phyloP scores from a whole-genome alignment of 2,329 filamentous ascomycete species.

The Ophiobolus disseminans region DNA sequence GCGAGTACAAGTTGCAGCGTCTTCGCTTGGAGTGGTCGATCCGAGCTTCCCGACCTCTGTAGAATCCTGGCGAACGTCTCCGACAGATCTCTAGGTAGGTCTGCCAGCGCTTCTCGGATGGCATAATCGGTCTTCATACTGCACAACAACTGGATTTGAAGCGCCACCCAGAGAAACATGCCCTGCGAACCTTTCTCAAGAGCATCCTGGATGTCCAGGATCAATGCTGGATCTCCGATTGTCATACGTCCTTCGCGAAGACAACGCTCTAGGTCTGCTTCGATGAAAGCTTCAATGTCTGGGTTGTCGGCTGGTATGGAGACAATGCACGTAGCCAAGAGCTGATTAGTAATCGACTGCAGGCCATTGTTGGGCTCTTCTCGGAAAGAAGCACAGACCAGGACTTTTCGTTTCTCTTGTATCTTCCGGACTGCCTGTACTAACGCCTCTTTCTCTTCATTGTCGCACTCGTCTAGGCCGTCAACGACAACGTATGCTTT shows the following conservation, averaged over 20 bases:
- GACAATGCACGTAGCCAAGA: conserved; percentile 7
- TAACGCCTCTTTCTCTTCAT: conserved; percentile 16
- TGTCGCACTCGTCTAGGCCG: conserved; percentile 44
- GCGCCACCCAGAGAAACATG: conserved; percentile 38
- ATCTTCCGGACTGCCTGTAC: conserved; percentile 25
- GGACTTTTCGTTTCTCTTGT: conserved; percentile 25
- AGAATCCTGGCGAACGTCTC: no score
- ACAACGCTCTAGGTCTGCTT: conserved; percentile 31
- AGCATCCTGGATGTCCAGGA: conserved; percentile 33
- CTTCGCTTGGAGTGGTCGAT: conserved; percentile 22
- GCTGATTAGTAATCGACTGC: not conserved
- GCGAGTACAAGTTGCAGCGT: conserved; percentile 40
- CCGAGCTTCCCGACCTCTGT: no score
- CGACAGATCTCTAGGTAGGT: conserved; percentile 25
- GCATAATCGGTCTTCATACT: conserved; percentile 45
- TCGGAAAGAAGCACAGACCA: conserved; percentile 34
- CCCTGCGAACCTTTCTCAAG: conserved; percentile 27
- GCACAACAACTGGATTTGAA: conserved; percentile 38
- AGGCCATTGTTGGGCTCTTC: conserved; percentile 22
- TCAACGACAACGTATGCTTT: conserved; percentile 45
- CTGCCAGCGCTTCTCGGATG: conserved; percentile 38
- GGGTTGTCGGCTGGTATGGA: conserved; percentile 29
- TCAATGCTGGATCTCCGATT: conserved; percentile 33
- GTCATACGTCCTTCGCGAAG: conserved; percentile 20
- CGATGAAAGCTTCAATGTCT: conserved; percentile 35